phyloP scores from a whole-genome alignment of 2,329 filamentous ascomycete genomes.

The Colletotrichum orchidophilum region DNA sequence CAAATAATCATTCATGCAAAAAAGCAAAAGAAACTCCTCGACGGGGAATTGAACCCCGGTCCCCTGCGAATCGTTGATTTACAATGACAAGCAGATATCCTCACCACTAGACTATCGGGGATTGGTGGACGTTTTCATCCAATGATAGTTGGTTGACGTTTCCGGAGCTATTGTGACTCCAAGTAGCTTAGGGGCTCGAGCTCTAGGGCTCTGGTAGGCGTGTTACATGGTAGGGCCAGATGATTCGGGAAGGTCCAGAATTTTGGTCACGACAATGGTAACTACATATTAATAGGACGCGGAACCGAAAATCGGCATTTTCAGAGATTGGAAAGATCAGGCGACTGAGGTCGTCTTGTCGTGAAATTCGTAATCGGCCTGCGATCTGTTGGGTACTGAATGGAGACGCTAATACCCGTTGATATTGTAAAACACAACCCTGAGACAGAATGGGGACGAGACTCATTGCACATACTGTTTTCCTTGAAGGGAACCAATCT shows the following conservation, averaged over 20 bases:
- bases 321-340: not conserved
- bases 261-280: not conserved
- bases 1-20: no score
- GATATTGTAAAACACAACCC: no score
- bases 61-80: not conserved
- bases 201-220: not conserved
- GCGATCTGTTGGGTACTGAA: no score
- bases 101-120: conserved; percentile 24
- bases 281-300: not conserved
- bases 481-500: no score
- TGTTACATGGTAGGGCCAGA: not conserved
- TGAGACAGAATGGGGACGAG: no score
- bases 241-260: not conserved
- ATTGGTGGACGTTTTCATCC: not conserved
- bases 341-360: not conserved
- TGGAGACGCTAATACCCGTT: no score
- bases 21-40: not conserved
- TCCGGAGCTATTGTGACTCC: accelerated
- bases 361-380: not conserved
- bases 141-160: not conserved
- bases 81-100: conserved; percentile 22
- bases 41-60: conserved; percentile 11
- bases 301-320: no score
- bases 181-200: not conserved
- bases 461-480: no score